Percentiles rank a stretch among this genome's conserved stretches.
Conservation (phyloP, 139 green algal species). For the Chlorella ohadii region DNA sequence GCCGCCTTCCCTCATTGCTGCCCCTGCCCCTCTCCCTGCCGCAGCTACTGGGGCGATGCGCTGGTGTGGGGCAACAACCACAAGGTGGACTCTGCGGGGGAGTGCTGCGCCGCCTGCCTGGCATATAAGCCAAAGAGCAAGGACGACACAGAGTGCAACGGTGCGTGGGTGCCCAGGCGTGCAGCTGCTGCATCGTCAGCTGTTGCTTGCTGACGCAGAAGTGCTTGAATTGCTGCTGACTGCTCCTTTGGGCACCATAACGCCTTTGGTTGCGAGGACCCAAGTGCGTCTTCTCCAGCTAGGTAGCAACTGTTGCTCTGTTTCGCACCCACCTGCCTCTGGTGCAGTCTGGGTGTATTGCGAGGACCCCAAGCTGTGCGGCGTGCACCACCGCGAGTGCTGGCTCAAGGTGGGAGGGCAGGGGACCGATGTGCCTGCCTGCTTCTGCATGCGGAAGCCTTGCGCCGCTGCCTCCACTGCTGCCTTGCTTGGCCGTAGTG, state of each 20-base stretch:
- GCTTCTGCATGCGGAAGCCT: too few relatives aligned
- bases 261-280: too few relatives aligned
- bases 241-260: too few relatives aligned
- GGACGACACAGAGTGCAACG: conserved; percentile 70
- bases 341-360: conserved; percentile 90
- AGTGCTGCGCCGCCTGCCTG: conserved; percentile 73
- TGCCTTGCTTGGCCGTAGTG: too few relatives aligned
- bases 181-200: too few relatives aligned
- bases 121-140: conserved; percentile 59
- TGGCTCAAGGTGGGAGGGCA: conserved; percentile 80
- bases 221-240: neutral
- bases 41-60: conserved; percentile 84
- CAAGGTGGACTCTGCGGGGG: conserved; percentile 42
- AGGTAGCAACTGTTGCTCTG: too few relatives aligned
- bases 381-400: conserved; percentile 70
- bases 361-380: conserved; percentile 66
- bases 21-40: neutral
- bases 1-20: neutral
- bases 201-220: neutral
- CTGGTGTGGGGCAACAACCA: conserved; percentile 72
- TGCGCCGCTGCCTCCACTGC: too few relatives aligned
- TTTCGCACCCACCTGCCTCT: too few relatives aligned
- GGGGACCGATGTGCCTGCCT: too few relatives aligned
- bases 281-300: too few relatives aligned
- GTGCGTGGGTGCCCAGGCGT: conserved; percentile 30